Percentiles rank a stretch among this genome's conserved stretches.
Evolutionary conservation across 257 asterid species (phyloP).

Genomic region (Misopates orontium): DNA sequence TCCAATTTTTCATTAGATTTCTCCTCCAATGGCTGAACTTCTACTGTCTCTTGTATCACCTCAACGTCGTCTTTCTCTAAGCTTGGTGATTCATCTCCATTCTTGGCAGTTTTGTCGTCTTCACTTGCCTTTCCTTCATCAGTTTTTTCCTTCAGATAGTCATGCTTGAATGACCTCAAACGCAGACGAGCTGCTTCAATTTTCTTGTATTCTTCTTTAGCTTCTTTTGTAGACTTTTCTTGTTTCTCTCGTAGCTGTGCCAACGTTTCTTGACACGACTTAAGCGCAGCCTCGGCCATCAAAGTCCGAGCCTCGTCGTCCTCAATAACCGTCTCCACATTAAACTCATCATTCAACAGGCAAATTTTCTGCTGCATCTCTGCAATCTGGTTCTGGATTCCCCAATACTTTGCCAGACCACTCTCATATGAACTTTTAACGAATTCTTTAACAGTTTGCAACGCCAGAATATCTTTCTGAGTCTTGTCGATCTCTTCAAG

Average conservation of each 20-base stretch:
- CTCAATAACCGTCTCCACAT: conserved; percentile 42
- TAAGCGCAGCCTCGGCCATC: conserved; percentile 59
- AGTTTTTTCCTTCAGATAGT: conserved; percentile 23
- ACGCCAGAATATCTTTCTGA: conserved; percentile 66
- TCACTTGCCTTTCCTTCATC: conserved; percentile 34
- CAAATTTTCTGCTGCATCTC: conserved; percentile 48
- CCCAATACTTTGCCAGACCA: conserved; percentile 49
- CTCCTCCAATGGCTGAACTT: conserved; percentile 25
- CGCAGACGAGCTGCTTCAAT: conserved; percentile 44
- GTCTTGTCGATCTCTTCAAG: conserved; percentile 68
- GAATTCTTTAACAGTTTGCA: conserved; percentile 82
- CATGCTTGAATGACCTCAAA: conserved; percentile 33
- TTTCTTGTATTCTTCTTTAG: conserved; percentile 41
- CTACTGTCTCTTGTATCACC: conserved; percentile 30
- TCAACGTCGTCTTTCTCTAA: conserved; percentile 24
- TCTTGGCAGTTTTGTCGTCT: no score
- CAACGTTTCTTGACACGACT: conserved; percentile 48
- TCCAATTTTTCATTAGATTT: conserved; percentile 34
- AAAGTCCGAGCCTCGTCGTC: conserved; percentile 53
- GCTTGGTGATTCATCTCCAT: conserved; percentile 18
- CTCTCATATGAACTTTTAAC: conserved; percentile 67
- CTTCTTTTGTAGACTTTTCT: conserved; percentile 33
- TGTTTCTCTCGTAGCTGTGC: conserved; percentile 46
- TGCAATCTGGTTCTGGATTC: conserved; percentile 46
- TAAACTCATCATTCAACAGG: conserved; percentile 49